phyloP scores from a whole-genome alignment of 2,329 filamentous ascomycete species.

The Xylaria sp. region DNA sequence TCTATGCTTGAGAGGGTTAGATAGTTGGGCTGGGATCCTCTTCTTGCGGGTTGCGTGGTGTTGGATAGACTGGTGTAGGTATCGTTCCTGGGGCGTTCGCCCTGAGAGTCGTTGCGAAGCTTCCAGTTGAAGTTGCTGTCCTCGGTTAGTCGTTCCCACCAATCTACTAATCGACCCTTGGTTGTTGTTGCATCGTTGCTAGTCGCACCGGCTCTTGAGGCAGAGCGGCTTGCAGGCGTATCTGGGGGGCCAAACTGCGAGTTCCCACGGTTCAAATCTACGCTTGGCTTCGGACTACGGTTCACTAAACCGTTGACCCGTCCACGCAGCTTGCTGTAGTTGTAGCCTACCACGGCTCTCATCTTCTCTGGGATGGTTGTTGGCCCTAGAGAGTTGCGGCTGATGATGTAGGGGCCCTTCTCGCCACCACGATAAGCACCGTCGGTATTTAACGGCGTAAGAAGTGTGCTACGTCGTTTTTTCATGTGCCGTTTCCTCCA shows the following conservation, averaged over 20 bases:
- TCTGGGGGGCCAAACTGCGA: conserved; percentile 54
- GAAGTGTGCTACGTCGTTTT: conserved; percentile 54
- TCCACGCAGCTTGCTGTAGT: conserved; percentile 44
- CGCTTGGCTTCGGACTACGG: conserved; percentile 45
- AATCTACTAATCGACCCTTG: conserved; percentile 51
- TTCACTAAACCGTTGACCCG: conserved; percentile 42
- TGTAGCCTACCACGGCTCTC: conserved; percentile 47
- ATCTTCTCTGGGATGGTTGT: conserved; percentile 52
- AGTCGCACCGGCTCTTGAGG: conserved; percentile 37
- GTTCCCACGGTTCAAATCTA: conserved; percentile 59
- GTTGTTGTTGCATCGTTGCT: conserved; percentile 34
- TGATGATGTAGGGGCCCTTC: conserved; percentile 48
- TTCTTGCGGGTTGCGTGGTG: conserved; percentile 31
- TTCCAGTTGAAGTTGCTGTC: conserved; percentile 48
- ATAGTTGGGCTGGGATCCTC: conserved; percentile 49
- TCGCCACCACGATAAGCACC: conserved; percentile 33
- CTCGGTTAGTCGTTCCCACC: conserved; percentile 52
- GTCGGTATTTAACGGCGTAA: conserved; percentile 53
- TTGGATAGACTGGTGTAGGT: conserved; percentile 38
- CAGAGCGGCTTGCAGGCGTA: conserved; percentile 45
- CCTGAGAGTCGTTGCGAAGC: conserved; percentile 39
- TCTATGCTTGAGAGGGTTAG: conserved; percentile 51
- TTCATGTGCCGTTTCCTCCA: conserved; percentile 51
- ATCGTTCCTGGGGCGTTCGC: conserved; percentile 35
- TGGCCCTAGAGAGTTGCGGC: conserved; percentile 55